These are phyloP conservation scores for Leptodermis oblonga DNA, from an alignment of 257 asterid species.

Conservation along the genomic window DNA sequence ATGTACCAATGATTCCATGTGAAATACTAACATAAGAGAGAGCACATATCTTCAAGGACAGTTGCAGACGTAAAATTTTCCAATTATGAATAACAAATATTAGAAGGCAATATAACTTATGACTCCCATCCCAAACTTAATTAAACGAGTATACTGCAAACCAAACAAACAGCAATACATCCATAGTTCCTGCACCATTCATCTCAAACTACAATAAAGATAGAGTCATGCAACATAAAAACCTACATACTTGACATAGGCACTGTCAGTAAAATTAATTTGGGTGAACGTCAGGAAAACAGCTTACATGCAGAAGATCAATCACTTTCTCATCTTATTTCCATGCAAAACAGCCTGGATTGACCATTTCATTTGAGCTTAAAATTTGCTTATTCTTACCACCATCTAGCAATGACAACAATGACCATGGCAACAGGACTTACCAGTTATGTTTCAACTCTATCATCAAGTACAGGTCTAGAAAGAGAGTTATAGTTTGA, in stretches of 20 bases:
- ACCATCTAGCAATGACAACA: neutral
- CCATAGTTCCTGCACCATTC: neutral
- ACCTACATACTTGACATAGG: neutral
- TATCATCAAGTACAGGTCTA: neutral
- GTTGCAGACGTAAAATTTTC: neutral
- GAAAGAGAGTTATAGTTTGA: neutral
- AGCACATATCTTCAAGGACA: neutral
- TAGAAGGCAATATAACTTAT: neutral
- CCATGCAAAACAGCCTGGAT: neutral
- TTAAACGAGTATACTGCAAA: neutral
- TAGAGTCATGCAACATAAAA: neutral
- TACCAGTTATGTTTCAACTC: neutral
- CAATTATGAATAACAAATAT: neutral
- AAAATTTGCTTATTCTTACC: neutral
- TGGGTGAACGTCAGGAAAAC: neutral
- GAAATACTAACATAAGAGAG: neutral
- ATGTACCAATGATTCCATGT: conserved; percentile 8
- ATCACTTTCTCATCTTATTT: neutral
- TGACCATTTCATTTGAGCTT: neutral
- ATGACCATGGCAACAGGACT: neutral
- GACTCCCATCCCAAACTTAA: neutral
- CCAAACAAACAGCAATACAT: neutral
- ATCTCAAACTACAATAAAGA: neutral
- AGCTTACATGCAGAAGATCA: neutral
- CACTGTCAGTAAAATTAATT: neutral